A percentile compares a stretch with the other conserved stretches of the same genome.
Conservation (phyloP, 2,329 filamentous ascomycete species). For the Neonectria faginata region DNA sequence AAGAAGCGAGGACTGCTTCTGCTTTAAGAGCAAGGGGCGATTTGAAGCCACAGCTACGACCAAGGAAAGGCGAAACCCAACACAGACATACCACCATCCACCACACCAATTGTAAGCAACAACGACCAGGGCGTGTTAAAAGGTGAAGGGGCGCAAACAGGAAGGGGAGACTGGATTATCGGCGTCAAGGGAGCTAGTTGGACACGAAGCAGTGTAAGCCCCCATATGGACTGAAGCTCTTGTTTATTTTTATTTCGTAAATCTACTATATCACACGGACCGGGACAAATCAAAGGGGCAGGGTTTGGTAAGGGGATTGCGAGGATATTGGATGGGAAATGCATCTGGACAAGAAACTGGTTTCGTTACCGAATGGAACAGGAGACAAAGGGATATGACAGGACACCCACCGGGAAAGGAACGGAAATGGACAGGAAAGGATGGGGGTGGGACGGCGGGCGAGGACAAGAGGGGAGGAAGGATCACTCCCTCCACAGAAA, state of each 20-base stretch:
- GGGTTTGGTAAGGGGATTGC: slow-evolving; percentile 17
- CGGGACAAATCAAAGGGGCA: slow-evolving; percentile 18
- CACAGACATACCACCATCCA: slow-evolving; percentile 25
- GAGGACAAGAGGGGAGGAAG: background rate
- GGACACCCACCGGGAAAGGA: slow-evolving; percentile 8
- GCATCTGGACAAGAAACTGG: slow-evolving; percentile 35
- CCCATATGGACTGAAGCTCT: slow-evolving; percentile 13
- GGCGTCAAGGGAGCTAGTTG: slow-evolving; percentile 39
- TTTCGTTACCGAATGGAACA: slow-evolving; percentile 34
- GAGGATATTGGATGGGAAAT: slow-evolving; percentile 23
- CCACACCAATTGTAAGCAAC: slow-evolving; percentile 29
- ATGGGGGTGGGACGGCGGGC: slow-evolving; percentile 3
- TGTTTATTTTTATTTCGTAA: slow-evolving; percentile 20
- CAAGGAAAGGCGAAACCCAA: slow-evolving; percentile 12
- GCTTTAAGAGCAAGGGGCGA: slow-evolving; percentile 12
- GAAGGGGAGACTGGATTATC: slow-evolving; percentile 31
- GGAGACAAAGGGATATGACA: slow-evolving; percentile 10
- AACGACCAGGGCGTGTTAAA: slow-evolving; percentile 30
- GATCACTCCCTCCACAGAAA: slow-evolving; percentile 3
- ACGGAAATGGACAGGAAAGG: slow-evolving; percentile 2
- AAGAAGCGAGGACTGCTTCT: slow-evolving; percentile 6
- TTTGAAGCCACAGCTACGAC: background rate
- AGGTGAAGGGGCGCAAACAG: slow-evolving; percentile 34
- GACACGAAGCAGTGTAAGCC: slow-evolving; percentile 23
- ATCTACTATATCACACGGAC: slow-evolving; percentile 21